phyloP scores from a whole-genome alignment of 306 rosid species.

The Biancaea sappan region DNA sequence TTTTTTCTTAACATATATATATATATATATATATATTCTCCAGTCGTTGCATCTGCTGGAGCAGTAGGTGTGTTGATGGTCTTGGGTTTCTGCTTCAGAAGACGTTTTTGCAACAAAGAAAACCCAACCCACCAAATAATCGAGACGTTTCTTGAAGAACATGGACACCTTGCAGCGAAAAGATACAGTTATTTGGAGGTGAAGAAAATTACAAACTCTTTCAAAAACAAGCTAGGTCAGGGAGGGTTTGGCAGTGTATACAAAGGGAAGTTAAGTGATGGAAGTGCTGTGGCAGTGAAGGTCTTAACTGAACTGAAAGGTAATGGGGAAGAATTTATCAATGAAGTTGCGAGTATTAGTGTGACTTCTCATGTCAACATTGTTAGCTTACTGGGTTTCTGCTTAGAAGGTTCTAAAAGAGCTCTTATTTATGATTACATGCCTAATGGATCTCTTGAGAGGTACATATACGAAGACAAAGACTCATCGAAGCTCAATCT shows the following conservation, averaged over 20 bases:
- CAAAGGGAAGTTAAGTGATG: conserved; percentile 43
- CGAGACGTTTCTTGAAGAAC: conserved; percentile 38
- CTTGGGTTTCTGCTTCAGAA: neutral
- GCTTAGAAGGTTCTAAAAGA: conserved; percentile 24
- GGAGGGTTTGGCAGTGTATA: conserved; percentile 51
- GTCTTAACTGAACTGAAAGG: conserved; percentile 32
- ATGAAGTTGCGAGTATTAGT: conserved; percentile 49
- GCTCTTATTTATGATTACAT: conserved; percentile 38
- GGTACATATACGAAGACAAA: conserved; percentile 15
- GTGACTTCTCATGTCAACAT: conserved; percentile 38
- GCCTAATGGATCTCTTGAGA: conserved; percentile 41
- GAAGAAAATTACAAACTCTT: conserved; percentile 43
- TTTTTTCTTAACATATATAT: too few relatives aligned
- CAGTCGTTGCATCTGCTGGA: conserved; percentile 8
- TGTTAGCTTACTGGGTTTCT: conserved; percentile 26
- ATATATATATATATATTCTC: neutral
- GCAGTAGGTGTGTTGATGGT: neutral
- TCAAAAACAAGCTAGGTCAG: conserved; percentile 45
- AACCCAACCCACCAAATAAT: conserved; percentile 32
- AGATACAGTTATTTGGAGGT: conserved; percentile 43
- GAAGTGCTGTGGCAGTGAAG: conserved; percentile 43
- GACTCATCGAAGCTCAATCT: neutral
- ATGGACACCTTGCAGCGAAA: conserved; percentile 40
- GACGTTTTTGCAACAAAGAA: conserved; percentile 9
- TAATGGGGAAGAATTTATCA: conserved; percentile 46